phyloP scores from a whole-genome alignment of 2,329 filamentous ascomycete species.

The Talaromyces sp. region DNA sequence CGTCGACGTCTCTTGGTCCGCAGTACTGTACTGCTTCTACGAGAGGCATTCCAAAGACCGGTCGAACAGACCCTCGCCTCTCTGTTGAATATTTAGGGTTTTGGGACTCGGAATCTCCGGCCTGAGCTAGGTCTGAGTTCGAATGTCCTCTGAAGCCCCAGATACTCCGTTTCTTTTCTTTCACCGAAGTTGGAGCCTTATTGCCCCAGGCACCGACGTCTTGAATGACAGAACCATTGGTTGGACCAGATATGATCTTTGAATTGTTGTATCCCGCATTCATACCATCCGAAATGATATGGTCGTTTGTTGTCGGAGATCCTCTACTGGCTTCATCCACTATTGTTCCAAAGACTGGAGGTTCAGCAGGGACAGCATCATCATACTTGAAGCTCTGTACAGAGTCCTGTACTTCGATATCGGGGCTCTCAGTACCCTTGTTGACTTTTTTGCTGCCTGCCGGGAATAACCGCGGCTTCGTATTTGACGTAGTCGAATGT shows the following conservation, averaged over 20 bases:
- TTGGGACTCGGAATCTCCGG: constrained; percentile 46
- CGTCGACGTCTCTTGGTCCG: constrained; percentile 62
- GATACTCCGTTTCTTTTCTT: constrained; percentile 75
- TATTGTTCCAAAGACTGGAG: constrained; percentile 50
- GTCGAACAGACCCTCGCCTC: constrained; percentile 56
- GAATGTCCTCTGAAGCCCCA: constrained; percentile 65
- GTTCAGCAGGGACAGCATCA: constrained; percentile 56
- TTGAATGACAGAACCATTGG: constrained; percentile 78
- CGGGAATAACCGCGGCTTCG: constrained; percentile 27
- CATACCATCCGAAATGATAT: constrained; percentile 20
- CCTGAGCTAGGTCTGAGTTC: constrained; percentile 60
- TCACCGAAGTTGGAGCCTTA: constrained; percentile 61
- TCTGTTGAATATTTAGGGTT: constrained; percentile 48
- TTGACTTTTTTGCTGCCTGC: constrained; percentile 29
- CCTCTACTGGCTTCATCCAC: constrained; percentile 33
- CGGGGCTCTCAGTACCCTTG: constrained; percentile 40
- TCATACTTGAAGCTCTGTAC: constrained; percentile 55
- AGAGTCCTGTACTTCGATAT: constrained; percentile 31
- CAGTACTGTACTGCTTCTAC: constrained; percentile 82
- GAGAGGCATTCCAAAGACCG: constrained; percentile 81
- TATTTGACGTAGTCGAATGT: constrained; percentile 20
- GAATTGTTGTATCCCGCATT: constrained; percentile 34
- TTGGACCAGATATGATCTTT: constrained; percentile 75
- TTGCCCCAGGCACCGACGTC: constrained; percentile 85
- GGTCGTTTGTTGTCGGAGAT: constrained; percentile 34